A percentile compares a stretch with the other conserved stretches of the same genome.
These are phyloP conservation scores for Discostella stelligeroides DNA, from an alignment of 108 stramenopile genomes.

Conservation along the genomic window DNA sequence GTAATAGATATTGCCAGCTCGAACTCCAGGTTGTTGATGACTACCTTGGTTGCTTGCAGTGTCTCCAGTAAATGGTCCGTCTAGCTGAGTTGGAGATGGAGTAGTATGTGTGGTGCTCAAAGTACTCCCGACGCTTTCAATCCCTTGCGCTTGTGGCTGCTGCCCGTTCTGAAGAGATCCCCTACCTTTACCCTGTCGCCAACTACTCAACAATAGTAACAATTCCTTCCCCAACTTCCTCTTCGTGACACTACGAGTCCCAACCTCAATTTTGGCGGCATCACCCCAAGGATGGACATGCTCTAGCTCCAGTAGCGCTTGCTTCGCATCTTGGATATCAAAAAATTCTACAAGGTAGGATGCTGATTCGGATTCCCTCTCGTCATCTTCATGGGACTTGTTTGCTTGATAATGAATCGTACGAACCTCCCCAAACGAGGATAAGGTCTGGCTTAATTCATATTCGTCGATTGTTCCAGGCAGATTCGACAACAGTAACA, in stretches of 20 bases:
- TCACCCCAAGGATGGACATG: slow-evolving; percentile 84
- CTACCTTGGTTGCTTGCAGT: background rate
- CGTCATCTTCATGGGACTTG: slow-evolving; percentile 29
- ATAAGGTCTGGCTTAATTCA: slow-evolving; percentile 58
- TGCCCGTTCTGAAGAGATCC: background rate
- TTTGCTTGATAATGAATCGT: slow-evolving; percentile 58
- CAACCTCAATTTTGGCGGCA: slow-evolving; percentile 65
- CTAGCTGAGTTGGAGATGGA: background rate
- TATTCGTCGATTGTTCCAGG: slow-evolving; percentile 64
- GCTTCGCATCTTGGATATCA: slow-evolving; percentile 87
- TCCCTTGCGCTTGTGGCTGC: slow-evolving; percentile 7
- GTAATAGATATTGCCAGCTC: slow-evolving; percentile 19
- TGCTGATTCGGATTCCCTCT: slow-evolving; percentile 43
- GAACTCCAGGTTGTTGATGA: background rate
- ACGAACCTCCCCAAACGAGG: slow-evolving; percentile 80
- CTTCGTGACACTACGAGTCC: slow-evolving; percentile 62
- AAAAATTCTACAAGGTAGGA: slow-evolving; percentile 86
- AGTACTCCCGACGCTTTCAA: background rate
- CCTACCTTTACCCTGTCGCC: slow-evolving; percentile 57
- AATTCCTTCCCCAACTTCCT: slow-evolving; percentile 81
- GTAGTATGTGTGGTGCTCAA: slow-evolving; percentile 1
- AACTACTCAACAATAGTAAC: slow-evolving; percentile 70
- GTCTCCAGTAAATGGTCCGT: background rate
- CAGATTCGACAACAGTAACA: slow-evolving; percentile 71
- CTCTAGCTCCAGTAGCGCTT: slow-evolving; percentile 82